phyloP scores from a whole-genome alignment of 495 filamentous ascomycete species.

The Letharia lupina region DNA sequence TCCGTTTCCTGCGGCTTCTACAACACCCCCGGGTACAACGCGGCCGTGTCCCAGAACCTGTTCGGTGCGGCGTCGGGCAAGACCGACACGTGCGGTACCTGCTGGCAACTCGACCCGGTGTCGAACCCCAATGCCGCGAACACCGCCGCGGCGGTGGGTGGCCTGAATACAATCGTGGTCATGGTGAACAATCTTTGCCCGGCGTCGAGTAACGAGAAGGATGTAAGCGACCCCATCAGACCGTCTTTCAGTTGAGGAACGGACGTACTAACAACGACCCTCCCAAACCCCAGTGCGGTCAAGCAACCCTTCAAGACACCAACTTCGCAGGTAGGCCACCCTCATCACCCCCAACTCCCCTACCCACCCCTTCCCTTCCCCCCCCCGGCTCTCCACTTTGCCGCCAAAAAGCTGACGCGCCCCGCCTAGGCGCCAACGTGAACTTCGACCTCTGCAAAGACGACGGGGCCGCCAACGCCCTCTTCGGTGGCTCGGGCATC shows the following conservation, averaged over 20 bases:
- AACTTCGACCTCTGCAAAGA: slow-evolving; percentile 37
- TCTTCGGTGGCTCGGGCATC: slow-evolving; percentile 30
- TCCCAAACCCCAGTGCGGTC: slow-evolving; percentile 26
- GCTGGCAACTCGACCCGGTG: slow-evolving; percentile 8
- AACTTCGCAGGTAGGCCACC: slow-evolving; percentile 29
- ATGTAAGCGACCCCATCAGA: neutral
- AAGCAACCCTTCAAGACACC: slow-evolving; percentile 22
- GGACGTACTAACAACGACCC: neutral
- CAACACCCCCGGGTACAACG: slow-evolving; percentile 23
- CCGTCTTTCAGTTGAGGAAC: too few relatives aligned
- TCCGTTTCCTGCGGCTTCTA: slow-evolving; percentile 26
- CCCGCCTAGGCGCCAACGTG: slow-evolving; percentile 24
- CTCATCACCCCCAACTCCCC: neutral
- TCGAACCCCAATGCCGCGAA: neutral
- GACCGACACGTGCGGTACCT: slow-evolving; percentile 31
- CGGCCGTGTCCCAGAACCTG: slow-evolving; percentile 32
- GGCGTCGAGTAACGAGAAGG: slow-evolving; percentile 24
- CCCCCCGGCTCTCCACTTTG: neutral
- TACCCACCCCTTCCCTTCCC: neutral
- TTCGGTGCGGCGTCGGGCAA: slow-evolving; percentile 25
- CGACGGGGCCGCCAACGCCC: slow-evolving; percentile 27
- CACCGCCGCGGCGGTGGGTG: neutral
- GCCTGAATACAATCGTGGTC: slow-evolving; percentile 21
- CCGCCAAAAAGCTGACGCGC: neutral
- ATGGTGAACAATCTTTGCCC: slow-evolving; percentile 35